Evolutionary conservation across 257 asterid species (phyloP).

Genomic region (Fraxinus anomala): DNA sequence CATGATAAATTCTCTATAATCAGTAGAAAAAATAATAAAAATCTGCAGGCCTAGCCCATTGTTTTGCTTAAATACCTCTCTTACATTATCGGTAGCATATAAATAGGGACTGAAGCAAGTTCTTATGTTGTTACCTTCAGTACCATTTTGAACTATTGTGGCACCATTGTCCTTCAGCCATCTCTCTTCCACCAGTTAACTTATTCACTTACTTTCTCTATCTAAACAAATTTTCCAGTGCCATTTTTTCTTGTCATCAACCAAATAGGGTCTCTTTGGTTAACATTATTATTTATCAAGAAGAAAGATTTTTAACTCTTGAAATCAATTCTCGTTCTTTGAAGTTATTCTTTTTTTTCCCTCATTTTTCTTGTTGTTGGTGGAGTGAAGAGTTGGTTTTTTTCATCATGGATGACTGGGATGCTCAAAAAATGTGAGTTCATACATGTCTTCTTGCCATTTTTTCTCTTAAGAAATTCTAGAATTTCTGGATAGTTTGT

Average conservation of each 20-base stretch:
- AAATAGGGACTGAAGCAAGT: neutral
- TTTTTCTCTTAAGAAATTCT: too few relatives aligned
- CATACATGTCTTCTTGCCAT: neutral
- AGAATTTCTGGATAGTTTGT: slow-evolving; percentile 5
- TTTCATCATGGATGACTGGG: slow-evolving; percentile 8
- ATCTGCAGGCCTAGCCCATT: neutral
- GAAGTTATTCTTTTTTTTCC: neutral
- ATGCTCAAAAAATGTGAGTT: slow-evolving; percentile 22
- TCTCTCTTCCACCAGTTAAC: neutral
- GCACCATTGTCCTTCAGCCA: neutral
- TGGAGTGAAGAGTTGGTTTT: neutral
- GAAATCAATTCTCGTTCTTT: neutral
- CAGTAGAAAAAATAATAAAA: too few relatives aligned
- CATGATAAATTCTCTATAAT: neutral
- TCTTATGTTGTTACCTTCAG: too few relatives aligned
- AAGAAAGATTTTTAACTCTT: neutral
- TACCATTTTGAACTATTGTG: neutral
- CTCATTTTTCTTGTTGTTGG: neutral
- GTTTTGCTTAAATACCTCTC: neutral
- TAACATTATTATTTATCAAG: neutral
- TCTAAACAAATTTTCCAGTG: too few relatives aligned
- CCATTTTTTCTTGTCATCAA: too few relatives aligned
- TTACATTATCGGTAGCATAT: neutral
- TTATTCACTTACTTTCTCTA: neutral
- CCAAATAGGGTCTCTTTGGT: too few relatives aligned